Base-by-base conservation (phyloP, 2,329 filamentous ascomycete species). In the Verticillium tricorpus region DNA sequence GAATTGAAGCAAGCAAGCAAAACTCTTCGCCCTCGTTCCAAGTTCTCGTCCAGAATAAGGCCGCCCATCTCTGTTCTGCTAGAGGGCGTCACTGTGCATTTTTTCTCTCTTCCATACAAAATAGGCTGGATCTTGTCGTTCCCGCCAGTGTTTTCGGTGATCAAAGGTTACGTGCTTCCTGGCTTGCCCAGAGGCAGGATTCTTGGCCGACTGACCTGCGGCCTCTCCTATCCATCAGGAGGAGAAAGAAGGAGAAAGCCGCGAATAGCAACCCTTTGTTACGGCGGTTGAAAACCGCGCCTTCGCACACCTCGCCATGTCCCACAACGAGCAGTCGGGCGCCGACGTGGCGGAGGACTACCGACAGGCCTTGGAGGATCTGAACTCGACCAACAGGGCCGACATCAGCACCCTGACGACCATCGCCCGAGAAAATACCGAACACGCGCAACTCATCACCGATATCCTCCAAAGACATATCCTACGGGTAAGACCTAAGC, bases 391-490 rank as follows among this genome's bases (percentile, higher is more conserved):
- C 79, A 92, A 92, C 78, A 89, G 93, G 72, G 92, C 92, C 77
- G 94, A 98, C 78, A 99, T 99, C 76, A 94, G 91, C 82, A 98
- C 96, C 78, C 79, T 99, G 78, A 99, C 95, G 65, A 88, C 97
- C 75, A 98, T 99, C 77, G 95, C 95, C 63, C 92, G 96, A 76
- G 95, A 99, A 77, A 97, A 96, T 72, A 97, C 93, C 67, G 93
- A 96, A 77, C 91, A 97, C 80, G 95, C 95, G 39, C 87, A 96
- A 75, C 92, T 91, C 67, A 98, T 99, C 70, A 93, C 95, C 19
- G 88, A 92, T 71, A 92, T 92, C 57, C 80, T 99, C 69, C 91
- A 96, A 74, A 90, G 93, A 67, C 95, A 99, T 73, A 97, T 99
- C 76, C 89, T 92, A 77, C 90, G 90, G 84, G 95, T 97, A 91